Evolutionary conservation across 2,329 filamentous ascomycete genomes (phyloP), one percentile per base, ranked within the genome.

Genomic region (Sarocladium strictum): DNA sequence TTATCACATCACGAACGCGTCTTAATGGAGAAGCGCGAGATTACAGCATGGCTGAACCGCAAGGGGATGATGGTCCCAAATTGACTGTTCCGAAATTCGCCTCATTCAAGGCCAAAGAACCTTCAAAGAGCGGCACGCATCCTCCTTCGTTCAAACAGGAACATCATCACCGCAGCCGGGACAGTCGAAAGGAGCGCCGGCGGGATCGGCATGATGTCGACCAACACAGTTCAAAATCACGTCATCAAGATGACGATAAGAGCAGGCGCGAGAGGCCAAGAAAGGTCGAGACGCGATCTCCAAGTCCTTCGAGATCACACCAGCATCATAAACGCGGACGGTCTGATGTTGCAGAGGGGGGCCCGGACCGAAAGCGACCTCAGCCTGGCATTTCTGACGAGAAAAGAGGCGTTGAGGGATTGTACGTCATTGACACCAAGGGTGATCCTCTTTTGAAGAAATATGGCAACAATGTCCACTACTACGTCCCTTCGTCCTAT

Each of bases 361-460:
- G 10, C 4, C 43, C 43, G 19, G 43, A 51, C 12, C 11, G 4
- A 9, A 35, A 23, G 10, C 26, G 47, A 33, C 12, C 47, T 51
- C 47, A 51, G 12, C 3, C 23, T 17, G 10, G 27, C 47, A 24
- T 15, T n/a, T 9, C 24, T 21, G 29, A 21, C 4, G 27, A 35
- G 5, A 17, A 14, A 3, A 10, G 21, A 5, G 47, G 26, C 17
- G 14, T 33, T 21, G 47, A 32, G 10, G 47, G 47, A 4, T 14
- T 51, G 11, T 51, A 51, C 27, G 21, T 23, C 14, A 35, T 51
- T 53, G 93, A 97, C 68, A 82, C 75, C 40, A 84, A 83, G 63
- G 92, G 93, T 0, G 93, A 97, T 63, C 74, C 78, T 3, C 78
- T 90, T 49, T 90, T 94, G 59, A 68, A 87, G 43, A 79, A 79